Conservation (phyloP, 805 yeast species). For the Teunomyces pallodes region DNA sequence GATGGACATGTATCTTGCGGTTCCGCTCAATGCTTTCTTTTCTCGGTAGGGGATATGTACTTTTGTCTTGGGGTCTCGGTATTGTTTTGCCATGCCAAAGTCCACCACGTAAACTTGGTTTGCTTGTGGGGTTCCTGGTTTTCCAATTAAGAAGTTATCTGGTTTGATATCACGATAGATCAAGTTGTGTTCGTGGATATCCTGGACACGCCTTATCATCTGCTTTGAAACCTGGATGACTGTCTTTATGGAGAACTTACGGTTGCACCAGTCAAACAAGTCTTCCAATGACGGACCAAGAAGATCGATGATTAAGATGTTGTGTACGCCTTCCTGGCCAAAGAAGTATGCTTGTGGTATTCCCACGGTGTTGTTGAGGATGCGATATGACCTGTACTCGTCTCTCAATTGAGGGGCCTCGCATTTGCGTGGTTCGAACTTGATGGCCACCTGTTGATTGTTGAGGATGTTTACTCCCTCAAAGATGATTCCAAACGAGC, state of each 20-base stretch:
- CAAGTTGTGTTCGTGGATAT: conserved; percentile 83
- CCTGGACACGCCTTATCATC: conserved; percentile 84
- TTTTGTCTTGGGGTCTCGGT: conserved; percentile 93
- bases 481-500: conserved; percentile 95
- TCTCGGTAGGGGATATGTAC: conserved; percentile 96
- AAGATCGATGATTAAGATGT: conserved; percentile 88
- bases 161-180: conserved; percentile 98
- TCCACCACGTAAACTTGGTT: conserved; percentile 88
- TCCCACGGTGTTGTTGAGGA: conserved; percentile 76
- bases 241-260: conserved; percentile 82
- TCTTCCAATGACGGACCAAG: conserved; percentile 96
- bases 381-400: conserved; percentile 93
- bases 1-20: conserved; percentile 98
- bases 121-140: conserved; percentile 80
- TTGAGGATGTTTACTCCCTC: conserved; percentile 93
- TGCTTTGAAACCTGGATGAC: conserved; percentile 93
- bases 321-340: conserved; percentile 97
- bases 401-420: conserved; percentile 98
- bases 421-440: conserved; percentile 93
- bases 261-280: conserved; percentile 96
- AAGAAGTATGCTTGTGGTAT: conserved; percentile 96
- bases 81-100: conserved; percentile 98
- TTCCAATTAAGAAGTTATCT: conserved; percentile 91
- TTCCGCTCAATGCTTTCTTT: conserved; percentile 92
- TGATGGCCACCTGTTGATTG: conserved; percentile 92